A percentile compares a stretch with the other conserved stretches of the same genome.
phyloP scores from a whole-genome alignment of 2,329 filamentous ascomycete genomes.

The Lasiodiplodia citricola region DNA sequence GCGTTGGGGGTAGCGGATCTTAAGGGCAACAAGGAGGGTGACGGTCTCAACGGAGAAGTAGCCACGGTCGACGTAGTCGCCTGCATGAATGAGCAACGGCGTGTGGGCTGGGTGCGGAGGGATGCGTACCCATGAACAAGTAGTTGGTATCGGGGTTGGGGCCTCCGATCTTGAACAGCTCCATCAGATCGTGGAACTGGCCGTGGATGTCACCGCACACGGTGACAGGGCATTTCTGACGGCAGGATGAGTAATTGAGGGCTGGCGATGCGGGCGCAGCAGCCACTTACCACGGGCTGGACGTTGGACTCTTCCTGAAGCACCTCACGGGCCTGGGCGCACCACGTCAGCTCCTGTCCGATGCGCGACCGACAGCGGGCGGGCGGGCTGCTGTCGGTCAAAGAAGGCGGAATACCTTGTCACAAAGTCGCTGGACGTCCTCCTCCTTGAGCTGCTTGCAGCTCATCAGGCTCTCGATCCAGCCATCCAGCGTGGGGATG shows the following conservation, averaged over 20 bases:
- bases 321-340: constrained; percentile 82
- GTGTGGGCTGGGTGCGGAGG: constrained; percentile 28
- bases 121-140: constrained; percentile 86
- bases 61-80: constrained; percentile 97
- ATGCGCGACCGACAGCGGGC: background rate
- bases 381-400: background rate
- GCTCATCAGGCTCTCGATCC: constrained; percentile 97
- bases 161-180: constrained; percentile 98
- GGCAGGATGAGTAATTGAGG: constrained; percentile 31
- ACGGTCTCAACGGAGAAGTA: constrained; percentile 99
- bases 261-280: background rate
- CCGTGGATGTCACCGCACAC: constrained; percentile 99
- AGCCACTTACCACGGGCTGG: constrained; percentile 84
- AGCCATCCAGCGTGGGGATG: constrained; percentile 92
- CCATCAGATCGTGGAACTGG: constrained; percentile 99
- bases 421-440: constrained; percentile 95
- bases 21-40: constrained; percentile 92
- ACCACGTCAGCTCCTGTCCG: constrained; percentile 25
- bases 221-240: constrained; percentile 90
- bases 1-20: constrained; percentile 96
- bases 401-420: constrained; percentile 70
- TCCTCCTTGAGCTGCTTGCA: constrained; percentile 97
- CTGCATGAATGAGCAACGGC: constrained; percentile 51
- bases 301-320: constrained; percentile 98
- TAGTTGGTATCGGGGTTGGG: constrained; percentile 99